A percentile compares a stretch with the other conserved stretches of the same genome.
Evolutionary conservation across 2,329 filamentous ascomycete genomes (phyloP).

Genomic region (Alternaria infectoria): DNA sequence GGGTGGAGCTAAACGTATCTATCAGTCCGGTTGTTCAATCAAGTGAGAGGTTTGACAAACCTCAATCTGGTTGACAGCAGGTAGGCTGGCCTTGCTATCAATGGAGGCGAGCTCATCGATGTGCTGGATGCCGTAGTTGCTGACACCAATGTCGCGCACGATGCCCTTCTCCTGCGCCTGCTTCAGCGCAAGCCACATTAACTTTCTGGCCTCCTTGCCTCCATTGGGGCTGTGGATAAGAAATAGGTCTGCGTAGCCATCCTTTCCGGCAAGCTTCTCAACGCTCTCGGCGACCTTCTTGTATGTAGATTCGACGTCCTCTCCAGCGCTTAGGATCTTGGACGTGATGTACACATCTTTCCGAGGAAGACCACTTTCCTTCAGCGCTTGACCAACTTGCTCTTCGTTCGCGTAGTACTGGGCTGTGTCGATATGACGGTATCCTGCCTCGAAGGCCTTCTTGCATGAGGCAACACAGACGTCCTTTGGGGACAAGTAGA

Average conservation of each 20-base stretch:
- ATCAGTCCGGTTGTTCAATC: neutral
- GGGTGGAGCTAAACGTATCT: constrained; percentile 66
- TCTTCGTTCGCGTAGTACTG: constrained; percentile 74
- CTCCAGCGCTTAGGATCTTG: constrained; percentile 66
- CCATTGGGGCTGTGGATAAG: constrained; percentile 70
- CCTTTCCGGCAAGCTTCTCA: constrained; percentile 59
- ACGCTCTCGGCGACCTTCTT: constrained; percentile 66
- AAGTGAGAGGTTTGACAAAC: constrained; percentile 50
- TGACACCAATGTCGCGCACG: constrained; percentile 72
- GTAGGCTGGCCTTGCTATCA: constrained; percentile 68
- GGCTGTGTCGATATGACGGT: constrained; percentile 71
- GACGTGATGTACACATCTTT: constrained; percentile 72
- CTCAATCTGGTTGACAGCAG: constrained; percentile 77
- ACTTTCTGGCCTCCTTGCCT: constrained; percentile 62
- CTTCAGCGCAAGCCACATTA: constrained; percentile 72
- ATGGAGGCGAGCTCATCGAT: constrained; percentile 72
- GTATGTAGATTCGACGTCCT: constrained; percentile 65
- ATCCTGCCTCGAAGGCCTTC: constrained; percentile 63
- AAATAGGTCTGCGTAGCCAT: constrained; percentile 74
- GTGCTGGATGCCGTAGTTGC: constrained; percentile 72
- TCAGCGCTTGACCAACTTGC: constrained; percentile 70
- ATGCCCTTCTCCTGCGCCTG: constrained; percentile 65
- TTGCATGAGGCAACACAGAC: constrained; percentile 65
- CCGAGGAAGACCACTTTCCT: constrained; percentile 61
- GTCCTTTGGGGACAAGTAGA: constrained; percentile 65